Percentiles rank a stretch among this genome's conserved stretches.
phyloP scores from a whole-genome alignment of 2,329 filamentous ascomycete genomes.

The Conoideocrella luteorostrata region DNA sequence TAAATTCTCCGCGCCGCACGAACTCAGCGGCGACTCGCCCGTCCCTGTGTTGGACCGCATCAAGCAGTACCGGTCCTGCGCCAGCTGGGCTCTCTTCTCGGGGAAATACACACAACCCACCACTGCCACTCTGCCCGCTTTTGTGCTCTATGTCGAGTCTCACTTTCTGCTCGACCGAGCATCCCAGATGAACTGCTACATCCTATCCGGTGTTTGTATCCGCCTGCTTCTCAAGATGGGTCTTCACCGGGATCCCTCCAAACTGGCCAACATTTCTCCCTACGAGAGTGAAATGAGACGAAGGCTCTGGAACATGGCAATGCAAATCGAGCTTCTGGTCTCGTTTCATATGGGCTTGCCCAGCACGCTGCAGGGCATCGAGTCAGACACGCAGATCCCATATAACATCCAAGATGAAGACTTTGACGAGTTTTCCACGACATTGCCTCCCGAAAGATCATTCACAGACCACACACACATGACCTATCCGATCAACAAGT shows the following conservation, averaged over 20 bases:
- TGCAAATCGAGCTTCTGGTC: constrained; percentile 57
- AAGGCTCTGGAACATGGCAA: constrained; percentile 45
- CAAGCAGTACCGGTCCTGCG: constrained; percentile 40
- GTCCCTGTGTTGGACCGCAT: constrained; percentile 38
- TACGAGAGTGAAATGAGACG: constrained; percentile 50
- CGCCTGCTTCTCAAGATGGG: constrained; percentile 54
- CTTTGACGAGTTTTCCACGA: constrained; percentile 48
- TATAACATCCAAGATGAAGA: constrained; percentile 60
- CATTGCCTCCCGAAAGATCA: constrained; percentile 51
- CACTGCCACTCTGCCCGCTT: constrained; percentile 40
- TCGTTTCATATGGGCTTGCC: constrained; percentile 64
- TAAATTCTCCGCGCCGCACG: constrained; percentile 35
- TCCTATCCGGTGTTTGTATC: constrained; percentile 43
- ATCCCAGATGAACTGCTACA: constrained; percentile 47
- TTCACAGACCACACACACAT: constrained; percentile 52
- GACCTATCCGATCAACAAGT: constrained; percentile 49
- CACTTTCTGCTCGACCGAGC: constrained; percentile 46
- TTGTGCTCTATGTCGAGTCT: constrained; percentile 46
- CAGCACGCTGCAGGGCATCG: constrained; percentile 56
- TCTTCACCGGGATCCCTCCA: constrained; percentile 48
- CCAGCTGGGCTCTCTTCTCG: constrained; percentile 44
- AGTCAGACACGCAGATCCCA: constrained; percentile 56
- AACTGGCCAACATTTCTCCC: constrained; percentile 41
- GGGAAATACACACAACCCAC: constrained; percentile 46
- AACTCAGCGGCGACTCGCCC: constrained; percentile 34